Conservation (phyloP, 129 eudicot genomes). For the Scalesia atractyloides region DNA sequence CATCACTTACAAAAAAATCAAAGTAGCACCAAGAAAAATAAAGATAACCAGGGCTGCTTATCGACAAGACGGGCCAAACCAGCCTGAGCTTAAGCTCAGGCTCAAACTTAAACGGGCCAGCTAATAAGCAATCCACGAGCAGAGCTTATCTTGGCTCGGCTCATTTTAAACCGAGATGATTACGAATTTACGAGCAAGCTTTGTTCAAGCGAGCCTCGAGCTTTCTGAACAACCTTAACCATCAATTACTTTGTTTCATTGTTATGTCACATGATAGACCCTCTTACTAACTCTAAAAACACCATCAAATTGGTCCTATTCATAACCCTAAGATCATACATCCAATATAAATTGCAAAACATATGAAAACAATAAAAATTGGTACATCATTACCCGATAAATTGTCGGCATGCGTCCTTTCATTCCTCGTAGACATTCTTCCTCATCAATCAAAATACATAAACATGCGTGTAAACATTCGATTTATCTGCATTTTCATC, state of each 20-base stretch:
- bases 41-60: neutral
- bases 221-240: neutral
- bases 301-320: neutral
- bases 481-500: conserved; percentile 29
- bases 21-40: conserved; percentile 11
- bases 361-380: neutral
- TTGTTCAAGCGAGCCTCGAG: too few species aligned
- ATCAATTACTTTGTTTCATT: conserved; percentile 5
- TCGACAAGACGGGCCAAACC: too few species aligned
- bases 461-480: conserved; percentile 21
- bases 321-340: conserved; percentile 16
- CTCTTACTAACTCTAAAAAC: neutral
- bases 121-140: too few species aligned
- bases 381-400: conserved; percentile 18
- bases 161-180: too few species aligned
- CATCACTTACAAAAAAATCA: conserved; percentile 13
- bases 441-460: conserved; percentile 18
- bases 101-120: too few species aligned
- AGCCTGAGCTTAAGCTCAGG: too few species aligned
- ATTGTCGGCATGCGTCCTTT: conserved; percentile 18
- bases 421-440: conserved; percentile 28
- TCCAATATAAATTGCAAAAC: conserved; percentile 8
- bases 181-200: too few species aligned
- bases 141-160: too few species aligned
- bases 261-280: neutral